Base-by-base conservation (phyloP, 2,329 filamentous ascomycete species). In the Aspergillus persii region DNA sequence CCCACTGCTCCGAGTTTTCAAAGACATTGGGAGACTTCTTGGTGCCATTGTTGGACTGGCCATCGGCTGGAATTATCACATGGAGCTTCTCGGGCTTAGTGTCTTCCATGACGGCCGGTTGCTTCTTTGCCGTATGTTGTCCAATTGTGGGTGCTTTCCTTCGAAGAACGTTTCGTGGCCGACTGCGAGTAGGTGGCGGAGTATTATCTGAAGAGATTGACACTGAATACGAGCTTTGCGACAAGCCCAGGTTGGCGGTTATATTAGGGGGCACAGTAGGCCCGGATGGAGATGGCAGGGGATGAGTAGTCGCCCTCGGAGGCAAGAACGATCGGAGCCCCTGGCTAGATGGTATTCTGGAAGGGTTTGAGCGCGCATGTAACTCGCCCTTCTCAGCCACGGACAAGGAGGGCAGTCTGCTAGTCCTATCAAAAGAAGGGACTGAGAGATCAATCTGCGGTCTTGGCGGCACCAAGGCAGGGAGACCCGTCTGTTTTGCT, bases 121-220 rank as follows among this genome's bases (percentile, higher is more conserved):
- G 62, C 41, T 27, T 64, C 23, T 65, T 65, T 41, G 63, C 69
- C 39, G 61, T 66, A 64, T 74, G 67, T 53, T 72, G 73, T 44
- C 73, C 74, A 66, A 77, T 77, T 57, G 71, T 76, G 3, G 77
- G 74, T 39, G 75, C 73, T 62, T 74, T 79, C 56, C 77, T 71
- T 56, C 77, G 74, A 52, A 79, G 66, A 56, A 79, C 70, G 62
- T 79, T 79, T 51, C 74, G 71, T 46, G 68, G 65, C 49, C 68
- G 69, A 61, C 69, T 69, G 29, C 64, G 63, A 5, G 65, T 57
- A 50, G 63, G 54, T 54, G 63, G 63, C 39, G 63, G 62, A 15
- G 61, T 66, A 27, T 61, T 41, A 53, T 63, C 63, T 2, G 67
- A 53, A 50, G 58, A 54, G 8, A 54, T 62, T 44, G 56, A 49